phyloP scores from a whole-genome alignment of 164 flowering plant species.

The Santalum album region DNA sequence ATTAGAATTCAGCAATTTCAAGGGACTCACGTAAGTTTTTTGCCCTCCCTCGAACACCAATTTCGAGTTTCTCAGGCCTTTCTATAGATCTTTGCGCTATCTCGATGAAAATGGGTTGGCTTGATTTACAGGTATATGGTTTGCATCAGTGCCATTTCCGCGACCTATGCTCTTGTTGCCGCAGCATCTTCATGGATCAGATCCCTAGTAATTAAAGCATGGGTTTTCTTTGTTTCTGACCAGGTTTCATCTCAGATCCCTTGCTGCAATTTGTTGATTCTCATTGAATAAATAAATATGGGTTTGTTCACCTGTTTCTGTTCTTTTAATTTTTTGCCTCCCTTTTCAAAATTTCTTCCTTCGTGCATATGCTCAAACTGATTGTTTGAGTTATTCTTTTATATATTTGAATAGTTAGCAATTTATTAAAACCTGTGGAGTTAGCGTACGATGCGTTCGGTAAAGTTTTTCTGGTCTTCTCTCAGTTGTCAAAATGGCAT shows the following conservation, averaged over 20 bases:
- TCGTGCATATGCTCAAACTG: too few relatives aligned
- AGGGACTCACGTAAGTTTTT: constrained; percentile 57
- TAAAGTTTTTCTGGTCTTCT: too few relatives aligned
- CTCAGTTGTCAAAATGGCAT: too few relatives aligned
- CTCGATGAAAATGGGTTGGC: neutral
- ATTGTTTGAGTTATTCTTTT: too few relatives aligned
- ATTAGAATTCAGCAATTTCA: constrained; percentile 45
- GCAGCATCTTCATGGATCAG: constrained; percentile 44
- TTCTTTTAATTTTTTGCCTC: too few relatives aligned
- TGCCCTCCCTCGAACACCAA: neutral
- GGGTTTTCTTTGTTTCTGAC: constrained; percentile 85
- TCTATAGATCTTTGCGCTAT: neutral
- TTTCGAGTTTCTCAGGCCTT: neutral
- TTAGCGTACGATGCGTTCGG: too few relatives aligned
- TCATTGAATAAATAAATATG: neutral
- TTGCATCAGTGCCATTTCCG: constrained; percentile 52
- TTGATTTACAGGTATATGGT: constrained; percentile 58
- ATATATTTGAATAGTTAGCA: too few relatives aligned
- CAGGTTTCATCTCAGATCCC: constrained; percentile 42
- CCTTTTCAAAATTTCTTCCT: too few relatives aligned
- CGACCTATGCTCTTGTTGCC: constrained; percentile 57
- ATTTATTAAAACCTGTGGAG: too few relatives aligned
- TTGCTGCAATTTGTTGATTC: neutral
- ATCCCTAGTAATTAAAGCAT: constrained; percentile 44
- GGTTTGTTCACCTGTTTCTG: neutral